phyloP scores from a whole-genome alignment of 148 eudicot genomes.

The Rheum nobile region DNA sequence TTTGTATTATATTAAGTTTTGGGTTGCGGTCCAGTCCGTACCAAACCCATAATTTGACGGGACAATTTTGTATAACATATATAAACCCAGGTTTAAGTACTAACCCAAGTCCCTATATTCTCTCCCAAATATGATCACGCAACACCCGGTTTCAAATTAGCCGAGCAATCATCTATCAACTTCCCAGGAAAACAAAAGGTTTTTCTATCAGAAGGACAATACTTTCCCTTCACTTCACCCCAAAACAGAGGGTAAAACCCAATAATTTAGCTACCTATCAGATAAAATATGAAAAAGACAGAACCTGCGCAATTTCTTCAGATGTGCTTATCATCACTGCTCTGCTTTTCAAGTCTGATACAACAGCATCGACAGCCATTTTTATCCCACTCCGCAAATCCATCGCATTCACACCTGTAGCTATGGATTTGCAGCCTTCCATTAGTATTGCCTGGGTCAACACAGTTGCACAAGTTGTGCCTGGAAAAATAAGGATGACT shows the following conservation, averaged over 20 bases:
- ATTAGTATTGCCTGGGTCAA: slow-evolving; percentile 80
- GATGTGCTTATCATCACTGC: slow-evolving; percentile 94
- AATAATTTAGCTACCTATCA: neutral
- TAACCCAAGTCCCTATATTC: neutral
- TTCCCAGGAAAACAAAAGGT: neutral
- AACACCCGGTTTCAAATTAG: neutral
- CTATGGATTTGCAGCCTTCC: slow-evolving; percentile 92
- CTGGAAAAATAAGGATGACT: slow-evolving; percentile 22
- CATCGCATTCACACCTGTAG: slow-evolving; percentile 87
- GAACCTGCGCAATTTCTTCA: slow-evolving; percentile 92
- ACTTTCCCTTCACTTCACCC: neutral
- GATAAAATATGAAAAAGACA: neutral
- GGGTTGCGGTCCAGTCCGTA: too few species aligned
- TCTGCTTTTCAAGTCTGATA: slow-evolving; percentile 60
- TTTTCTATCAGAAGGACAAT: neutral
- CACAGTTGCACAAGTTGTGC: slow-evolving; percentile 98
- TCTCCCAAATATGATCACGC: neutral
- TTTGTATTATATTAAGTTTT: too few species aligned
- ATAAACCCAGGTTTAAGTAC: too few species aligned
- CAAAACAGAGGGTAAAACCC: neutral
- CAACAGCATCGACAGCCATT: slow-evolving; percentile 83
- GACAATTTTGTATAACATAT: too few species aligned
- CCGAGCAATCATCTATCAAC: neutral
- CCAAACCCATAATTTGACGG: too few species aligned
- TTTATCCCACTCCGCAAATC: slow-evolving; percentile 87